Base-by-base conservation (phyloP, 2,329 filamentous ascomycete genomes). In the Fusarium newnesense region DNA sequence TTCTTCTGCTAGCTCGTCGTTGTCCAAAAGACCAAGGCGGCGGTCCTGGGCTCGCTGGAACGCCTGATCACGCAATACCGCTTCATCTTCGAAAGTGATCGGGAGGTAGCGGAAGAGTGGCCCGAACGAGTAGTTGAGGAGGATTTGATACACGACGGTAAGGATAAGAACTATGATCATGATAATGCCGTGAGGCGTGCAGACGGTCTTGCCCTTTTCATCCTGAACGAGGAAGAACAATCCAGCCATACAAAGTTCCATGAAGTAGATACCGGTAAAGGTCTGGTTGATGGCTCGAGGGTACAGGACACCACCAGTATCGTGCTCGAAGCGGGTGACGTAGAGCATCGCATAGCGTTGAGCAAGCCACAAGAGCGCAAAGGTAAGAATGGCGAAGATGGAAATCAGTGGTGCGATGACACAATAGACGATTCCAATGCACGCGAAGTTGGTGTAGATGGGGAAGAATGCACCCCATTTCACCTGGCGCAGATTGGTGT, bases 301-400 rank as follows among this genome's bases (percentile, higher is more conserved):
- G 77, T 97, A 99, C 58, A 98, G 85, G 3, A 98, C 88, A 47
- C 96, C 96, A 44, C 96, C 96, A 0, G 96, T 99, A 82, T 99
- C 96, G 68, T 93, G 91, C 74, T 92, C 90, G 81, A 97, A 97
- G 59, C 95, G 93, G 32, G 91, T 97, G 67, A 99, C 95, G 78
- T 98, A 99, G 26, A 99, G 88, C 85, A 97, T 97, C 75, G 96
- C 96, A 83, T 98, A 98, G n/a, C 96, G 91, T 80, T 98, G 95
- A 2, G 96, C 96, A 49, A 98, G 87, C 95, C 95, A 99, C 73
- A 98, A 92, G 1, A 99, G 86, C n/a, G n/a, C n/a, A n/a, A n/a
- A n/a, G n/a, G n/a, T n/a, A n/a, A n/a, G n/a, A n/a, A n/a, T n/a
- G n/a, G n/a, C n/a, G n/a, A n/a, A n/a, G n/a, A 98, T 84, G 54